A percentile compares a stretch with the other conserved stretches of the same genome.
These are phyloP conservation scores for Alternaria hordeiaustralica DNA, from an alignment of 2,329 filamentous ascomycete genomes.

Conservation along the genomic window DNA sequence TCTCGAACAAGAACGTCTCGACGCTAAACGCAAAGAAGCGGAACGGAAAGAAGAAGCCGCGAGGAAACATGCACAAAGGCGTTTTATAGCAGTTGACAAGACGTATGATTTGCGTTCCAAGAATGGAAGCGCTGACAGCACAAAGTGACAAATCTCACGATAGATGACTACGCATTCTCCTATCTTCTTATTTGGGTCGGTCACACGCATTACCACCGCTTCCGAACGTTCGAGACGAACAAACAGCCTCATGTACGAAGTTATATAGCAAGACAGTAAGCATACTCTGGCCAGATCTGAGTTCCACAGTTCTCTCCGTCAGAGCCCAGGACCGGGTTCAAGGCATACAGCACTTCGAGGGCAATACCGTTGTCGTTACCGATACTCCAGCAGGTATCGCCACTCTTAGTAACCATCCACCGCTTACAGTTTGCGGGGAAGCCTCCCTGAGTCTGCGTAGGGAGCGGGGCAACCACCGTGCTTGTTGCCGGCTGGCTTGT, in stretches of 20 bases:
- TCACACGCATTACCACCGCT: not conserved
- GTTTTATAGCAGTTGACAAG: not conserved
- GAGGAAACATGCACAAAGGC: not conserved
- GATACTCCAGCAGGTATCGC: not conserved
- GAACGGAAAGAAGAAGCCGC: not conserved
- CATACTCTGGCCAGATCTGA: conserved; percentile 2
- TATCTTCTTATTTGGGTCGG: not conserved
- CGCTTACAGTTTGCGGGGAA: not conserved
- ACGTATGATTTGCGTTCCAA: not conserved
- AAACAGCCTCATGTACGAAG: too few relatives aligned
- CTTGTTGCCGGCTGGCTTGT: not conserved
- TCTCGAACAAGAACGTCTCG: not conserved
- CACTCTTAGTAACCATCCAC: too few relatives aligned
- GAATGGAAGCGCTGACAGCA: not conserved
- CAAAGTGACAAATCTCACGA: not conserved
- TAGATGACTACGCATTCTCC: not conserved
- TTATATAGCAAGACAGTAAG: not conserved
- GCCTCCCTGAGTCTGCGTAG: not conserved
- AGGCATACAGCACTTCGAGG: not conserved
- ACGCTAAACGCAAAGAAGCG: not conserved
- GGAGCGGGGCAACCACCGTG: not conserved
- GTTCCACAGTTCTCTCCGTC: not conserved
- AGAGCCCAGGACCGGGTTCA: not conserved
- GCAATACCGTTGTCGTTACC: not conserved
- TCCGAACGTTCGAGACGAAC: not conserved